These are phyloP conservation scores for Clonostachys rhizophaga DNA, from an alignment of 2,329 filamentous ascomycete species.

Conservation along the genomic window DNA sequence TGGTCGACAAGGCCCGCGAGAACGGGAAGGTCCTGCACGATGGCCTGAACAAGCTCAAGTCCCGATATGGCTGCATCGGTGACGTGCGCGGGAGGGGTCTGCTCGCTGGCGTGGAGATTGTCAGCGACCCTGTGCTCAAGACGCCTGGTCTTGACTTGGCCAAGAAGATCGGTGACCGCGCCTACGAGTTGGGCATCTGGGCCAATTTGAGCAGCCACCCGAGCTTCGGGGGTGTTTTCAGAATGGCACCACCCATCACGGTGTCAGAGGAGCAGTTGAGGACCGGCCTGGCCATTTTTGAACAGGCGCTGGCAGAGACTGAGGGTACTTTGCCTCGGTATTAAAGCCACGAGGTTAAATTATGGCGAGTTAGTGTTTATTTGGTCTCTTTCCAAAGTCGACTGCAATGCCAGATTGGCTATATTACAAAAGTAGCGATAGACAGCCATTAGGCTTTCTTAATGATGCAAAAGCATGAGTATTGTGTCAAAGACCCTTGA, in stretches of 20 bases:
- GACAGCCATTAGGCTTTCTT: too few species aligned
- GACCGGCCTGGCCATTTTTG: conserved; percentile 48
- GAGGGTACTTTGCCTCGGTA: conserved; percentile 21
- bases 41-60: conserved; percentile 38
- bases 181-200: conserved; percentile 48
- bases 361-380: background rate
- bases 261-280: conserved; percentile 44
- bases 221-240: conserved; percentile 51
- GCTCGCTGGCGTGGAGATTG: conserved; percentile 55
- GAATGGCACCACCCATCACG: conserved; percentile 57
- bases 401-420: too few species aligned
- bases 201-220: conserved; percentile 50
- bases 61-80: conserved; percentile 55
- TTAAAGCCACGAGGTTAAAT: conserved; percentile 1
- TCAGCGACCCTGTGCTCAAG: conserved; percentile 42
- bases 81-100: conserved; percentile 56
- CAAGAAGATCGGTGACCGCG: conserved; percentile 36
- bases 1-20: conserved; percentile 37
- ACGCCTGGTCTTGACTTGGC: conserved; percentile 40
- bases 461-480: too few species aligned
- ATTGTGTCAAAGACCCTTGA: too few species aligned
- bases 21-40: conserved; percentile 39
- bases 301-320: conserved; percentile 42
- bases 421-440: too few species aligned
- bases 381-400: background rate